phyloP scores from a whole-genome alignment of 768 basidiomycete genomes.

The Clathrus columnatus region DNA sequence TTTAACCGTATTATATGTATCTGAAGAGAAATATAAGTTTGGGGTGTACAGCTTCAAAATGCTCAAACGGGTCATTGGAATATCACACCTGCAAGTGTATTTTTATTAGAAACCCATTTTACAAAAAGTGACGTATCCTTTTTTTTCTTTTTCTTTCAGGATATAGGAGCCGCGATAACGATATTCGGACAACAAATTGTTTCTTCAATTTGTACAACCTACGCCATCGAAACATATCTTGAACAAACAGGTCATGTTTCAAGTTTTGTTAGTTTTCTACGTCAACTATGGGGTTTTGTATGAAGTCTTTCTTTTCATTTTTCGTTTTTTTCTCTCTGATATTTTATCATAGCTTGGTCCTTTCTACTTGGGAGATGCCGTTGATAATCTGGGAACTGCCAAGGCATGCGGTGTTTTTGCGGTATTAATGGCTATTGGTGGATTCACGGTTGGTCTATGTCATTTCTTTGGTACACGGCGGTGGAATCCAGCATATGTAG shows the following conservation, averaged over 20 bases:
- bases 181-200: slow-evolving; percentile 6
- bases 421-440: not conserved
- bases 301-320: not conserved
- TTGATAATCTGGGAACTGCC: slow-evolving; percentile 2
- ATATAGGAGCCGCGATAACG: not conserved
- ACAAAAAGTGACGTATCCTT: not conserved
- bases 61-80: not conserved
- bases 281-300: not conserved
- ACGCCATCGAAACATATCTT: not conserved
- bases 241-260: not conserved
- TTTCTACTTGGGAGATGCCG: slow-evolving; percentile 1
- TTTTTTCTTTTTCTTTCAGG: not conserved
- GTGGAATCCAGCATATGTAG: too few species aligned
- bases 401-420: not conserved
- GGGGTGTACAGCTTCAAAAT: slow-evolving; percentile 3
- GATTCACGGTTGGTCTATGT: not conserved
- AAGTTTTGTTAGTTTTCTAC: not conserved
- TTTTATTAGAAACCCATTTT: too few species aligned
- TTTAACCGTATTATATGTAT: not conserved
- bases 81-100: slow-evolving; percentile 2
- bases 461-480: not conserved
- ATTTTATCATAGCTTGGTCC: not conserved
- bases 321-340: not conserved
- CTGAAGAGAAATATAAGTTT: not conserved
- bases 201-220: not conserved